A percentile compares a stretch with the other conserved stretches of the same genome.
These are phyloP conservation scores for Hanseniaspora nectarophila DNA, from an alignment of 805 yeast genomes.

Conservation along the genomic window DNA sequence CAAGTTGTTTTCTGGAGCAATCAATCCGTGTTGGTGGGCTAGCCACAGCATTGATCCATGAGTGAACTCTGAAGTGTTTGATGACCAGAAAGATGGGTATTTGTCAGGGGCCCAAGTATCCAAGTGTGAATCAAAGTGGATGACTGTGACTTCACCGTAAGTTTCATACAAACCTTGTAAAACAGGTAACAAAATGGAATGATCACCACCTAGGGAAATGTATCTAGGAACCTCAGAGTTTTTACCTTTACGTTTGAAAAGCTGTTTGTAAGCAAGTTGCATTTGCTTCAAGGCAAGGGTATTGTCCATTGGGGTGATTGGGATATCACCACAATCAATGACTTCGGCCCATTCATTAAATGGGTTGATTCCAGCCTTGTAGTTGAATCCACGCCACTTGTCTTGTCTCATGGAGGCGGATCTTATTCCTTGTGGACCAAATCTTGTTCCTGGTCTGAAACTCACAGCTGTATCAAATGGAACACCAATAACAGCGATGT, in stretches of 20 bases:
- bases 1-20: constrained; percentile 42
- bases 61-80: constrained; percentile 48
- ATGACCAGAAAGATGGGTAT: constrained; percentile 52
- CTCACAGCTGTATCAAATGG: constrained; percentile 77
- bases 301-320: constrained; percentile 59
- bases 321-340: constrained; percentile 58
- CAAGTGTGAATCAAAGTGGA: constrained; percentile 77
- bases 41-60: constrained; percentile 85
- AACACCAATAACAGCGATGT: constrained; percentile 63
- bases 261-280: constrained; percentile 46
- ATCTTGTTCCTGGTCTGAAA: constrained; percentile 70
- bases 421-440: constrained; percentile 66
- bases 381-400: constrained; percentile 56
- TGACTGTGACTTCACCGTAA: constrained; percentile 58
- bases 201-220: constrained; percentile 74
- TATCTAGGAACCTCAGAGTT: constrained; percentile 37
- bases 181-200: constrained; percentile 62
- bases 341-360: constrained; percentile 42
- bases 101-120: constrained; percentile 71
- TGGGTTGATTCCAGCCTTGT: constrained; percentile 51
- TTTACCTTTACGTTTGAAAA: constrained; percentile 29
- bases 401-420: constrained; percentile 62
- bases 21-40: constrained; percentile 56
- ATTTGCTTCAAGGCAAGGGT: constrained; percentile 50
- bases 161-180: constrained; percentile 47